phyloP scores from a whole-genome alignment of 2,329 filamentous ascomycete species.

The Helotiales sp. region DNA sequence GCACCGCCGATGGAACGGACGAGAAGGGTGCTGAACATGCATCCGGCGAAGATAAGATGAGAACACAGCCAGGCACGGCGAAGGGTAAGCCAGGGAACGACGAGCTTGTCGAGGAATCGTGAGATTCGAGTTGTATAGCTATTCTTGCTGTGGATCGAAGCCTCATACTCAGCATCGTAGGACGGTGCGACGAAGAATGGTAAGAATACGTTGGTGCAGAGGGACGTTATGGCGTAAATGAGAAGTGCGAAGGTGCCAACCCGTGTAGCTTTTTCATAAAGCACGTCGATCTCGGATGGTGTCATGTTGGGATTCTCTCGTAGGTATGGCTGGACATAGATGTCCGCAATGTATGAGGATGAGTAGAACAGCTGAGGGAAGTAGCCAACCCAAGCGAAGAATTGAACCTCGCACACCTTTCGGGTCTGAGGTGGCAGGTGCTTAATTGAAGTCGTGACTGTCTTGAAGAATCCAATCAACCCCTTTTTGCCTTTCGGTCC shows the following conservation, averaged over 20 bases:
- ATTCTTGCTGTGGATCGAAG: conserved; percentile 23
- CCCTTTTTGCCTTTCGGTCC: conserved; percentile 61
- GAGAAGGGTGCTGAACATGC: conserved; percentile 83
- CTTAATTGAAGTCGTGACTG: conserved; percentile 74
- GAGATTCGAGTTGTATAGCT: conserved; percentile 32
- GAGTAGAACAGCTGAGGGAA: conserved; percentile 96
- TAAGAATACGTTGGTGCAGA: conserved; percentile 77
- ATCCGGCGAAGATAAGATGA: conserved; percentile 77
- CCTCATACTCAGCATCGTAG: conserved; percentile 51
- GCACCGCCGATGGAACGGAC: conserved; percentile 70
- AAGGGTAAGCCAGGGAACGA: conserved; percentile 82
- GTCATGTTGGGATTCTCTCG: conserved; percentile 76
- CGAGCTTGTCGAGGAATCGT: conserved; percentile 57
- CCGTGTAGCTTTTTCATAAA: conserved; percentile 84
- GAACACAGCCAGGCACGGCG: conserved; percentile 85
- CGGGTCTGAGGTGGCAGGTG: conserved; percentile 79
- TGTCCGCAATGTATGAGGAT: conserved; percentile 89
- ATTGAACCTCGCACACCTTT: conserved; percentile 78
- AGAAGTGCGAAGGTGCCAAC: conserved; percentile 88
- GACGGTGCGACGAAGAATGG: conserved; percentile 85
- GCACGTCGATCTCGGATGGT: conserved; percentile 69
- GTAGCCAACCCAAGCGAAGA: conserved; percentile 92
- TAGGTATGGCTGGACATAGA: conserved; percentile 84
- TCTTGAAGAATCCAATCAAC: conserved; percentile 75
- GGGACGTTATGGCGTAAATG: conserved; percentile 82